phyloP scores from a whole-genome alignment of 345 rosid species.

The Citrus reticulata region DNA sequence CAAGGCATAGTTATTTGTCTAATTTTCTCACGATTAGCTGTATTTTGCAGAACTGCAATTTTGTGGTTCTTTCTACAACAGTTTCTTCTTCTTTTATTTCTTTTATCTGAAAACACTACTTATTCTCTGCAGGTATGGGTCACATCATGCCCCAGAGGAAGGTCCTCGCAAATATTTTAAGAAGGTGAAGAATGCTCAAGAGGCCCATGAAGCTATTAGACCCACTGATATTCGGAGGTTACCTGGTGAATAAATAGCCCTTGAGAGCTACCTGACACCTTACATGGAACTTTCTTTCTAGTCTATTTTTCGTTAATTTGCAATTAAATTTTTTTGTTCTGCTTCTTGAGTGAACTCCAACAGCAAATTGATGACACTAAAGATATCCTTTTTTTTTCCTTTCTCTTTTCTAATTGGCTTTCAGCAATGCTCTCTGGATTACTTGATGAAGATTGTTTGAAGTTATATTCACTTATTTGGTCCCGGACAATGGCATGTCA shows the following conservation, averaged over 20 bases:
- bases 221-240: conserved; percentile 78
- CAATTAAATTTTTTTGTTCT: conserved; percentile 7
- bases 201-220: conserved; percentile 99
- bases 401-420: conserved; percentile 16
- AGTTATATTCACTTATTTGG: conserved; percentile 91
- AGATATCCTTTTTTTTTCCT: neutral
- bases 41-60: neutral
- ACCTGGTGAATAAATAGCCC: conserved; percentile 57
- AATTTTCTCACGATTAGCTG: neutral
- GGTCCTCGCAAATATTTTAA: conserved; percentile 74
- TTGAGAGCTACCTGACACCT: conserved; percentile 12
- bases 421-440: conserved; percentile 60
- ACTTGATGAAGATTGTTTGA: conserved; percentile 89
- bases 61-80: neutral
- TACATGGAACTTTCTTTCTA: neutral
- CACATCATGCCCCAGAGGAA: conserved; percentile 43
- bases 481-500: conserved; percentile 90
- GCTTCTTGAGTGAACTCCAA: neutral
- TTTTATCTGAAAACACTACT: conserved; percentile 7
- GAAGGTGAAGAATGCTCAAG: conserved; percentile 97
- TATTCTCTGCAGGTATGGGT: conserved; percentile 63
- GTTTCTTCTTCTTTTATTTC: neutral
- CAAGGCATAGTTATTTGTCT: neutral
- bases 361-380: neutral
- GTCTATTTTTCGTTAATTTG: neutral